A percentile compares a stretch with the other conserved stretches of the same genome.
These are phyloP conservation scores for Corinectria fuckeliana DNA, from an alignment of 2,329 filamentous ascomycete genomes.

Conservation along the genomic window DNA sequence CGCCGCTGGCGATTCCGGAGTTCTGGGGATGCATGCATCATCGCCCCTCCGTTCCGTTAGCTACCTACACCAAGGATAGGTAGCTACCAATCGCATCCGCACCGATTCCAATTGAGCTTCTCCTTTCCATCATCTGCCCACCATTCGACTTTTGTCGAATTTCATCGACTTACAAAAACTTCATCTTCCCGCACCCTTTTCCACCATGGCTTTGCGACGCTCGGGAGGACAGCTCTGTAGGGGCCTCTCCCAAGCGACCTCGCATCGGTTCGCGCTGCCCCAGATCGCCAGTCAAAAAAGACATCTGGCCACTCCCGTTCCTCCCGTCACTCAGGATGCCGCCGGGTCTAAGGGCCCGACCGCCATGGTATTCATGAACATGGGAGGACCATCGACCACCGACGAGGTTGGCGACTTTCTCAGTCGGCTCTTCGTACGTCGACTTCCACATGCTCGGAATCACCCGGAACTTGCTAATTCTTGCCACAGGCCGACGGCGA, in stretches of 20 bases:
- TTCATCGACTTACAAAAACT: background rate
- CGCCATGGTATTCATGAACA: constrained; percentile 98
- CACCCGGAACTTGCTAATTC: constrained; percentile 20
- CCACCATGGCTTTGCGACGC: constrained; percentile 42
- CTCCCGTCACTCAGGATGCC: constrained; percentile 81
- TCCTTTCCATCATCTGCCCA: background rate
- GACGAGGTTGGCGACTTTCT: constrained; percentile 90
- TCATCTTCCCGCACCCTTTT: background rate
- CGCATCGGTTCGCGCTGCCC: constrained; percentile 39
- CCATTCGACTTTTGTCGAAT: background rate
- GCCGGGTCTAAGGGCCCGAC: constrained; percentile 79
- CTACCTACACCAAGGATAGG: too few relatives aligned
- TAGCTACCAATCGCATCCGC: constrained; percentile 26
- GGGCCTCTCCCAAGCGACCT: constrained; percentile 33
- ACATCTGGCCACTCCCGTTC: constrained; percentile 55
- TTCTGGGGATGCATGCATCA: constrained; percentile 36
- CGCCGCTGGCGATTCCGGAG: constrained; percentile 32
- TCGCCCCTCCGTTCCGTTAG: constrained; percentile 33
- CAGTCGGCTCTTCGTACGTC: constrained; percentile 85
- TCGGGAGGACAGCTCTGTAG: constrained; percentile 41
- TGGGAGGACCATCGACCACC: constrained; percentile 92
- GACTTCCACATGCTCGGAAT: background rate
- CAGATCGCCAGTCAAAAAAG: constrained; percentile 42
- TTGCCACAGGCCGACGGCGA: constrained; percentile 79
- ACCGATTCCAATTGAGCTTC: constrained; percentile 26